Evolutionary conservation across 352 stramenopile genomes (phyloP), one percentile per base, ranked within the genome.

Genomic region (Phytopythium helicoides): DNA sequence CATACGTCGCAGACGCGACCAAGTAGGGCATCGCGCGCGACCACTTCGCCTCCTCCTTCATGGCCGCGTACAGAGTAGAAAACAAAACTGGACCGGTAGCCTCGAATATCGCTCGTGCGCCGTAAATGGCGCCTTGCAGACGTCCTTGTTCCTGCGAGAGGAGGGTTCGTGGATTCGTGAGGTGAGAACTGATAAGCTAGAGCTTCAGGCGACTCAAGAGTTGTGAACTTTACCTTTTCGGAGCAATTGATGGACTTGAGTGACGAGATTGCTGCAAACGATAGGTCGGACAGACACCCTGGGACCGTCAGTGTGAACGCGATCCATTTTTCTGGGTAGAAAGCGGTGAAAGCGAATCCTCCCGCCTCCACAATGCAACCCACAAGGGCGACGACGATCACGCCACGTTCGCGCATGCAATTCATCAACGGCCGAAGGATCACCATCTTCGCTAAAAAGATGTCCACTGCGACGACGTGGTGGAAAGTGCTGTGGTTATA

Each of bases 91-190:
- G 79, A 3, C 75, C 82, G 0, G 62, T 54, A 3, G 82, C 79
- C 63, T 86, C 74, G 40, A 88, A 87, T 34, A 89, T 63, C 3
- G 73, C 81, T 4, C 81, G 71, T 11, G 67, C 77, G 22, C 69
- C 76, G 47, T 89, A 89, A 48, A 92, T 86, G 22, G 77, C 76
- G 3, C 81, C 79, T 55, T 92, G 81, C 0, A 92, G 60, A 6
- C 76, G 77, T 9, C 81, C 81, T 81, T 92, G 81, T 36, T 92
- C 79, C 62, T 86, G n/a, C n/a, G n/a, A n/a, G n/a, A n/a, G n/a
- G n/a, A n/a, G n/a, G n/a, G n/a, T n/a, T n/a, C n/a, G n/a, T n/a
- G n/a, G n/a, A n/a, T n/a, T n/a, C n/a, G n/a, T n/a, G n/a, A n/a
- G n/a, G n/a, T n/a, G n/a, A n/a, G n/a, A n/a, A n/a, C n/a, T n/a